Percentiles rank a stretch among this genome's conserved stretches.
Conservation (phyloP, 352 stramenopile species). For the Phytophthora capsici region DNA sequence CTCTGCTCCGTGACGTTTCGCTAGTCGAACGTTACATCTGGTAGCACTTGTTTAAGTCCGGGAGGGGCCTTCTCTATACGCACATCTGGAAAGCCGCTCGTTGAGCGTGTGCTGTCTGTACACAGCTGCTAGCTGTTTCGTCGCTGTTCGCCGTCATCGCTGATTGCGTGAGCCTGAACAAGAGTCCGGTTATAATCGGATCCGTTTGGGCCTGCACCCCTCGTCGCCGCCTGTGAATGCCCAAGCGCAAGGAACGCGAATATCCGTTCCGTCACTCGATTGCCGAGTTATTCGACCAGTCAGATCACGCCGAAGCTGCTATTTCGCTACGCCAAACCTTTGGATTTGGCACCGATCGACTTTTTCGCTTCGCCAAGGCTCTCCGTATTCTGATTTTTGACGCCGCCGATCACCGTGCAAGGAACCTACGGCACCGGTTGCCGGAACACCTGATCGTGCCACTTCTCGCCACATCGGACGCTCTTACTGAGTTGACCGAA, state of each 20-base stretch:
- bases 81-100: neutral
- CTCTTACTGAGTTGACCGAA: neutral
- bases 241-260: neutral
- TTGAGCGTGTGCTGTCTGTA: neutral
- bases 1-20: too few species aligned
- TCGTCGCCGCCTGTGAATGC: neutral
- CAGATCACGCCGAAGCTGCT: neutral
- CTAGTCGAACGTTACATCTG: neutral
- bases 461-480: neutral
- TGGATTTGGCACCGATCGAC: slow-evolving; percentile 1
- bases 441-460: neutral
- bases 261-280: neutral
- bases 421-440: neutral
- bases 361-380: slow-evolving; percentile 2
- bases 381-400: slow-evolving; percentile 10
- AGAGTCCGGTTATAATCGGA: neutral
- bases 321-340: slow-evolving; percentile 3
- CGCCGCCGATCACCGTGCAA: slow-evolving; percentile 4
- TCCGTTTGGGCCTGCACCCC: neutral
- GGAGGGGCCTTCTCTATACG: neutral
- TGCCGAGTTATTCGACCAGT: slow-evolving; percentile 7
- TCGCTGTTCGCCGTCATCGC: neutral
- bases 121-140: neutral
- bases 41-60: neutral
- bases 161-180: neutral